Conservation (phyloP, 257 asterid genomes). For the Solanum bukasovii region DNA sequence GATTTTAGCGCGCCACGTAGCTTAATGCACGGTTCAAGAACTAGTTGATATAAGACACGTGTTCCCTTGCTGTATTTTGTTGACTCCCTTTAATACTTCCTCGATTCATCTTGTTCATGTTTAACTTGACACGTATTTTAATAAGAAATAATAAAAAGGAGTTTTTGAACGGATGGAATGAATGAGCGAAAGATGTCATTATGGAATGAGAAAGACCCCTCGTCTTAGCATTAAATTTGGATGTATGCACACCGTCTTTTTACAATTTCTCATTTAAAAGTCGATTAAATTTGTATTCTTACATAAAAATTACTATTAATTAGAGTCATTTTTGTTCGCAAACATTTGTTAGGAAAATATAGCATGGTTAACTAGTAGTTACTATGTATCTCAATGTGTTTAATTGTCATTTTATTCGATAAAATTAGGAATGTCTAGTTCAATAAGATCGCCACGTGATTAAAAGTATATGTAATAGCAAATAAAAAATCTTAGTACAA, state of each 20-base stretch:
- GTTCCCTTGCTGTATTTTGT: neutral
- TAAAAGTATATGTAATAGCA: too few species aligned
- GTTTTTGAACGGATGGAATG: too few species aligned
- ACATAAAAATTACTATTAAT: too few species aligned
- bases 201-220: neutral
- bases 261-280: accelerated
- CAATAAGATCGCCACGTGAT: too few species aligned
- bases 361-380: neutral
- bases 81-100: neutral
- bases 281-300: too few species aligned
- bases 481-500: too few species aligned
- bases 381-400: neutral
- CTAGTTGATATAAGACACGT: neutral
- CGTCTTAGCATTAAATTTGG: neutral
- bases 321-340: neutral
- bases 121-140: neutral
- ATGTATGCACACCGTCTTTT: too few species aligned
- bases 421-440: too few species aligned
- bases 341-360: neutral
- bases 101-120: accelerated
- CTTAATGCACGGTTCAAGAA: neutral
- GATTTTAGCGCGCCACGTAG: neutral
- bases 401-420: neutral
- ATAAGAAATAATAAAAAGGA: neutral
- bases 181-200: neutral